These are phyloP conservation scores for Clavispora santaluciae DNA, from an alignment of 805 yeast genomes.

Conservation along the genomic window DNA sequence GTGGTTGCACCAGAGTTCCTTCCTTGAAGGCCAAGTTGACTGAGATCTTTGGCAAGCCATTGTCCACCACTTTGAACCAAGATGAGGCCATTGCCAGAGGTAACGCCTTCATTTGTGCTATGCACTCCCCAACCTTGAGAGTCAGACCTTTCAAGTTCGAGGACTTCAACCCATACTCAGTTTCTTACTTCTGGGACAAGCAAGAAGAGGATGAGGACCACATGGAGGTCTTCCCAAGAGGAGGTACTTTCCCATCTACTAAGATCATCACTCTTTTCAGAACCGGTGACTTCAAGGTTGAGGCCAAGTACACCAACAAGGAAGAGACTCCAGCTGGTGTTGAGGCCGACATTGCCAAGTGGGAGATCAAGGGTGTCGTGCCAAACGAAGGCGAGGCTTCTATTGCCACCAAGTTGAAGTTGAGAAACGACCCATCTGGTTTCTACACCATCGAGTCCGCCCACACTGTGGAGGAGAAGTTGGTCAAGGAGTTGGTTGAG, in stretches of 20 bases:
- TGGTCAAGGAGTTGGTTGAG: conserved; percentile 84
- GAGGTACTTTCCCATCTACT: conserved; percentile 90
- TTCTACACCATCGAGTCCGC: conserved; percentile 92
- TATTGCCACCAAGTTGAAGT: conserved; percentile 84
- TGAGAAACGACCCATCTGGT: conserved; percentile 97
- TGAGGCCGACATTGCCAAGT: conserved; percentile 64
- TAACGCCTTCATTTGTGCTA: conserved; percentile 97
- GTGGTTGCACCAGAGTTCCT: conserved; percentile 99
- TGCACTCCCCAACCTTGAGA: conserved; percentile 97
- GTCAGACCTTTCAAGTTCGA: conserved; percentile 98
- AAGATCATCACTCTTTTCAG: conserved; percentile 93
- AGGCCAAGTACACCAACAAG: conserved; percentile 79
- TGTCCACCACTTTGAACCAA: conserved; percentile 94
- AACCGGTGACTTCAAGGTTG: conserved; percentile 79
- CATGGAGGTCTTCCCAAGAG: conserved; percentile 95
- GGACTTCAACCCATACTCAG: conserved; percentile 87
- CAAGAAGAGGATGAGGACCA: conserved; percentile 87
- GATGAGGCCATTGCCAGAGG: conserved; percentile 99
- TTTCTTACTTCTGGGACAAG: conserved; percentile 92
- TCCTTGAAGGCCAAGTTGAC: conserved; percentile 75
- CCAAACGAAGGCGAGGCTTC: conserved; percentile 71
- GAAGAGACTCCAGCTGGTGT: conserved; percentile 69
- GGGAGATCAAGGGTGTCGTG: conserved; percentile 83
- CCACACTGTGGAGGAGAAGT: conserved; percentile 87
- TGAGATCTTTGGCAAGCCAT: conserved; percentile 56